Evolutionary conservation across 2,329 filamentous ascomycete species (phyloP), one percentile per base, ranked within the genome.

Genomic region (Diaporthe destruens): DNA sequence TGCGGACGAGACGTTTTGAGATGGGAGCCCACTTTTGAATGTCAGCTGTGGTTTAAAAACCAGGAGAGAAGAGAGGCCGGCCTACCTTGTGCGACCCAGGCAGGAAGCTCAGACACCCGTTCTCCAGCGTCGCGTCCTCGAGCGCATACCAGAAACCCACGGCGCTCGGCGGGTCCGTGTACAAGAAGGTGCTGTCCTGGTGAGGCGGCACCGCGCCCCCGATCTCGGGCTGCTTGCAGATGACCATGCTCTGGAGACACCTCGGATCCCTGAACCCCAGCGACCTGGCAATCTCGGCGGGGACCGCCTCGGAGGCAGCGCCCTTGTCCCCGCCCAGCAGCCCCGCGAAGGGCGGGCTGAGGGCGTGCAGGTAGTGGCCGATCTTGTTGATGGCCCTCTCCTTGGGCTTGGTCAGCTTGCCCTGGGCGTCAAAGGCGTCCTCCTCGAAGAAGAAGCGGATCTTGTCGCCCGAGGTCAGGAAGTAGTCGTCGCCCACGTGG

Each of bases 71-170:
- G 23, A 14, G 20, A n/a, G 6, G 14, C 23, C 29, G 12, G 42
- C 69, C 16, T 29, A 76, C 75, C 75, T 86, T 89, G 80, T 98
- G 96, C 76, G 92, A 94, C 0, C 95, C 96, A 0, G 90, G 91
- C 76, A 94, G 88, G 83, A 98, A 98, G 75, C 92, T 94, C 79
- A 99, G 82, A 78, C 95, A 98, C 1, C 95, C 96, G 81, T 99
- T 99, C 80, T 92, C 90, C 0, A 87, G 85, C 9, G 93, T 96
- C 29, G 94, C 94, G 82, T 98, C 96, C 84, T 99, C 95, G 51
- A 99, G 88, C 16, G 96, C 96, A 82, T 98, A 97, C 96, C 96
- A 99, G 85, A 96, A 98, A 0, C 96, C 96, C 2, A 98, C 93
- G 0, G 96, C 96, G 51, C 90, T 93, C 0, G 96, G 96, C 49